These are phyloP conservation scores for Starmerella bombi DNA, from an alignment of 805 yeast species.

Conservation along the genomic window DNA sequence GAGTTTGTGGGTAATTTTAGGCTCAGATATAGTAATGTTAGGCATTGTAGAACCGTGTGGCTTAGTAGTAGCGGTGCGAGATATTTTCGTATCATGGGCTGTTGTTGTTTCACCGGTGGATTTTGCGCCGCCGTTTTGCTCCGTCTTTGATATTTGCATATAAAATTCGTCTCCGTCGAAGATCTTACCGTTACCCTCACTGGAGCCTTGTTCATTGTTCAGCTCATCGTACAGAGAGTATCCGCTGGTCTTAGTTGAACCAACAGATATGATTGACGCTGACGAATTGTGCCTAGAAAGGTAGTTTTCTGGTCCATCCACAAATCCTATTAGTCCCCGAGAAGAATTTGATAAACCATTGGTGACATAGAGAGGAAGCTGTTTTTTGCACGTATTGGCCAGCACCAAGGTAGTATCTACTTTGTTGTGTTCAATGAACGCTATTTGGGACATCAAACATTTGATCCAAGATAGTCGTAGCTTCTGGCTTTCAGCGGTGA, in stretches of 20 bases:
- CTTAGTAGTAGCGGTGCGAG: background rate
- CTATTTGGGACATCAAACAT: conserved; percentile 1
- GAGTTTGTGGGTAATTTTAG: background rate
- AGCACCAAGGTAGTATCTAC: background rate
- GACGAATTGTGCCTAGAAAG: background rate
- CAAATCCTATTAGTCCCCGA: no score
- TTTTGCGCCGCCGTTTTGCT: background rate
- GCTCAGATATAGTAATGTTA: background rate
- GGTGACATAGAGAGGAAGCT: background rate
- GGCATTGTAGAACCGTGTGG: background rate
- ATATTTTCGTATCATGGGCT: background rate
- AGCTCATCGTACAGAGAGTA: background rate
- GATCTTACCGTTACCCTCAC: background rate
- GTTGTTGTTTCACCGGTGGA: no score
- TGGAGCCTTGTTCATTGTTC: background rate
- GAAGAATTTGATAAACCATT: background rate
- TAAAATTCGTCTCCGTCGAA: conserved; percentile 4
- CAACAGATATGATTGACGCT: background rate
- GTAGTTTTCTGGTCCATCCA: background rate
- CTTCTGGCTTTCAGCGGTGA: conserved; percentile 10
- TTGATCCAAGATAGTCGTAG: conserved; percentile 8
- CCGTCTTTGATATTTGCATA: background rate
- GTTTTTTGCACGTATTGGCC: background rate
- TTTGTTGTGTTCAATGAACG: background rate
- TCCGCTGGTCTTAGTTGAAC: background rate